phyloP scores from a whole-genome alignment of 257 asterid species.

The Rubia yunnanensis region DNA sequence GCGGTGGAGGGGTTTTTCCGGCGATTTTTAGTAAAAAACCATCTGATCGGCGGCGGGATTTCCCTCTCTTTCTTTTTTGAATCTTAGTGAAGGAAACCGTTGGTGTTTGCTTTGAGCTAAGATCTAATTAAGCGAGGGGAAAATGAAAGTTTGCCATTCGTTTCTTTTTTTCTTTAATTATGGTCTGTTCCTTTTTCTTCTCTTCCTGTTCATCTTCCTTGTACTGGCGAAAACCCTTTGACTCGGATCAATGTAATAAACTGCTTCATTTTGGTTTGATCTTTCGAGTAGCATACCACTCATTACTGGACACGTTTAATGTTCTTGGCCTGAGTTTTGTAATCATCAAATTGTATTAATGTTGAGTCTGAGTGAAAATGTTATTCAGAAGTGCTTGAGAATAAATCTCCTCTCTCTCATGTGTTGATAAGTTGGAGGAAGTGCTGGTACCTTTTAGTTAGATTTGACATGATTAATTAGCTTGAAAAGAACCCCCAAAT shows the following conservation, averaged over 20 bases:
- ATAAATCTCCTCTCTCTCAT: neutral
- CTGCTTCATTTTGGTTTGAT: neutral
- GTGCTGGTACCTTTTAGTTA: neutral
- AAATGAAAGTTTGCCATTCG: conserved; percentile 68
- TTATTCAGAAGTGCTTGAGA: neutral
- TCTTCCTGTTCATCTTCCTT: conserved; percentile 8
- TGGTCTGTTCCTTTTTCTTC: no score
- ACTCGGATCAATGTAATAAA: neutral
- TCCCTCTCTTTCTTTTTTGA: conserved; percentile 22
- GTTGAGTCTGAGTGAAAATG: no score
- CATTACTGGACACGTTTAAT: no score
- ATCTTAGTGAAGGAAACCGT: neutral
- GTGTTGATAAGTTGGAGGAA: no score
- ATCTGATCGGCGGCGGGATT: conserved; percentile 57
- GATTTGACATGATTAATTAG: neutral
- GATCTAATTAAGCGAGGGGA: conserved; percentile 27
- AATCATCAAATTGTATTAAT: no score
- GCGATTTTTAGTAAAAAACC: conserved; percentile 41
- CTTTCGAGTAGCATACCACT: no score
- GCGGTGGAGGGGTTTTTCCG: conserved; percentile 23
- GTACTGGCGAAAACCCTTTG: conserved; percentile 14
- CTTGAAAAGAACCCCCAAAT: neutral
- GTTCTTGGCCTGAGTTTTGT: no score
- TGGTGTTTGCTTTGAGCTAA: neutral
- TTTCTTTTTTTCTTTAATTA: conserved; percentile 3